Percentiles rank a stretch among this genome's conserved stretches.
phyloP scores from a whole-genome alignment of 1,284 basidiomycete species.

The Boletus mariae region DNA sequence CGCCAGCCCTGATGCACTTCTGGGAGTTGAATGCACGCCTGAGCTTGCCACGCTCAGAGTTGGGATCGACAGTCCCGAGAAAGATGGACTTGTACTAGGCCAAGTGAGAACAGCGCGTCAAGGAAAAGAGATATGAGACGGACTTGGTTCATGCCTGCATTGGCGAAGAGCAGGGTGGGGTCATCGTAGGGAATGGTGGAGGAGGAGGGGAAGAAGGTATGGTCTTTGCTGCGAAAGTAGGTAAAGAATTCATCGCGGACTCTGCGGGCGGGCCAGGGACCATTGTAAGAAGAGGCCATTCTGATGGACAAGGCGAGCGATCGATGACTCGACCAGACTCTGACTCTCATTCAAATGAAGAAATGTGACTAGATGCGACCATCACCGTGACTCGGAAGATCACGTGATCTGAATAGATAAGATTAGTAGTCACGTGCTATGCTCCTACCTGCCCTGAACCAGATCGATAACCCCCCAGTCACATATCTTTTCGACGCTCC shows the following conservation, averaged over 20 bases:
- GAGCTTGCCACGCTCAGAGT: slow-evolving; percentile 83
- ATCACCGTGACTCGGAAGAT: neutral
- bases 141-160: slow-evolving; percentile 96
- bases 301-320: slow-evolving; percentile 17
- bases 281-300: slow-evolving; percentile 32
- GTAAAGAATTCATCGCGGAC: slow-evolving; percentile 76
- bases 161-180: slow-evolving; percentile 95
- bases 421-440: slow-evolving; percentile 4
- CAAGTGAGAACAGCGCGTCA: slow-evolving; percentile 9
- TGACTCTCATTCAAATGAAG: slow-evolving; percentile 5
- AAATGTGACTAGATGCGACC: neutral
- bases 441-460: slow-evolving; percentile 31
- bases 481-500: slow-evolving; percentile 1
- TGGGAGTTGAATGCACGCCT: slow-evolving; percentile 95
- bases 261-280: slow-evolving; percentile 65
- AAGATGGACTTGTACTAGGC: slow-evolving; percentile 92
- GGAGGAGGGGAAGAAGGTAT: slow-evolving; percentile 92
- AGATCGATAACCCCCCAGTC: slow-evolving; percentile 30
- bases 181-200: slow-evolving; percentile 96
- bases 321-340: slow-evolving; percentile 20
- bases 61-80: slow-evolving; percentile 92
- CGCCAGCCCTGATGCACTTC: slow-evolving; percentile 97
- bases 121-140: slow-evolving; percentile 10
- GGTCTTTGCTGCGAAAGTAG: slow-evolving; percentile 76
- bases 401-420: slow-evolving; percentile 24